Base-by-base conservation (phyloP, 257 asterid genomes). In the Dorcoceras hygrometricum region DNA sequence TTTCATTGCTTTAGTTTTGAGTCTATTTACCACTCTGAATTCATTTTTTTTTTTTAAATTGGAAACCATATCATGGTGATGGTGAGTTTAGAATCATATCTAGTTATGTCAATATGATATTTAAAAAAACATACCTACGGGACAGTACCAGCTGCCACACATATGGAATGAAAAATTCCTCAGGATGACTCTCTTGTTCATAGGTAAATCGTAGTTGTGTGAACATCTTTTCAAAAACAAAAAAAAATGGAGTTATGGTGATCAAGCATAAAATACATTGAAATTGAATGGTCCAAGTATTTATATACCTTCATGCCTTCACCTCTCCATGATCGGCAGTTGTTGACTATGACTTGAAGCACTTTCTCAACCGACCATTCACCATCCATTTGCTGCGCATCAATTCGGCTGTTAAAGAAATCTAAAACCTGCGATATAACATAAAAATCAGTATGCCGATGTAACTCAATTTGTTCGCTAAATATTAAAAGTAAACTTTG, bases 321-420 rank as follows among this genome's bases (percentile, higher is more conserved):
- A 56, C 96, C 98, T 77, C 97, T 85, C 98, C 98, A 92, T 67
- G 89, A 86, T 76, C 95, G 79, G 73, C 96, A 87, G 73, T 89
- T 86, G 65, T 76, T 83, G 39, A 85, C 70, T 66, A 92, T 87
- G 74, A 87, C 80, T 80, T 89, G 81, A 63, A 92, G 93, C 68
- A 87, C 95, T 82, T 87, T 92, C 82, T 92, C 98, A 60, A 92
- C 98, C 6, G 96, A 92, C 96, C 97, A 89, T 64, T 89, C 97
- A 51, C 89, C 89, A 8, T 87, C 96, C 77, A 55, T 71, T 62
- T 84, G 70, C 31, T 84, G 96, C 27, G 91, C 83, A 87, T 90
- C 95, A 76, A 89, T 86, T 34, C 88, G 93, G 75, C 84, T 78
- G 59, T 92, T 92, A 75, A 92, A 92, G 86, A 89, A 92, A 80